Percentiles rank a stretch among this genome's conserved stretches.
These are phyloP conservation scores for Onygenales sp. DNA, from an alignment of 2,329 filamentous ascomycete genomes.

Conservation along the genomic window DNA sequence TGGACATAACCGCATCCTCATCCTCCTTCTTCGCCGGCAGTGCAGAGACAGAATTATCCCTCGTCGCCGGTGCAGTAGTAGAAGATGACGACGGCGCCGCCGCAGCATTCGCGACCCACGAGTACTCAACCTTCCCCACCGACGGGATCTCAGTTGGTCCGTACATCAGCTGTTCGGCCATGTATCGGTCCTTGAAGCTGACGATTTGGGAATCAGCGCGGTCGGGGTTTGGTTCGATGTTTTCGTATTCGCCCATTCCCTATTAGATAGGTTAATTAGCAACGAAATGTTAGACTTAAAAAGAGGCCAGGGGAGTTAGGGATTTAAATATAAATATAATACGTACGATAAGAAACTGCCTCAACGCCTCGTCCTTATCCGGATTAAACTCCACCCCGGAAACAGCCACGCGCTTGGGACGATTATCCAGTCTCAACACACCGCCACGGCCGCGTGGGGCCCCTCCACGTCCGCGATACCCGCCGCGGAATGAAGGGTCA, in stretches of 20 bases:
- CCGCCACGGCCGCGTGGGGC: conserved; percentile 33
- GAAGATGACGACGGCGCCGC: conserved; percentile 12
- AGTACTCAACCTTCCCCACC: conserved; percentile 45
- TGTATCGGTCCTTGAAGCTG: conserved; percentile 39
- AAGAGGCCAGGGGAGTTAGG: not conserved
- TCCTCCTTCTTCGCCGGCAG: conserved; percentile 19
- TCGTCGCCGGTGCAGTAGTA: conserved; percentile 8
- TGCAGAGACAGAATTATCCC: conserved; percentile 11
- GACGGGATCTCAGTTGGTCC: conserved; percentile 39
- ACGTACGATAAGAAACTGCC: conserved; percentile 46
- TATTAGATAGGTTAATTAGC: conserved; percentile 11
- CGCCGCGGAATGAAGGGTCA: conserved; percentile 28
- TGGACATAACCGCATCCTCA: conserved; percentile 22
- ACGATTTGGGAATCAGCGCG: conserved; percentile 32
- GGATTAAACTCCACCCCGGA: conserved; percentile 38
- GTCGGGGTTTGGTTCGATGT: conserved; percentile 33
- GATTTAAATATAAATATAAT: not conserved
- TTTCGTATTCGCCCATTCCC: conserved; percentile 39
- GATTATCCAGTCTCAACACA: conserved; percentile 49
- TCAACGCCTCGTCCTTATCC: conserved; percentile 45
- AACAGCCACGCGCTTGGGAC: conserved; percentile 46
- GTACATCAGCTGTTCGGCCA: conserved; percentile 47
- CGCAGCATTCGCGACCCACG: conserved; percentile 39
- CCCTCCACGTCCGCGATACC: conserved; percentile 34
- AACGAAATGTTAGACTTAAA: not conserved